These are phyloP conservation scores for Blumeriella jaapii DNA, from an alignment of 2,329 filamentous ascomycete species.

Conservation along the genomic window DNA sequence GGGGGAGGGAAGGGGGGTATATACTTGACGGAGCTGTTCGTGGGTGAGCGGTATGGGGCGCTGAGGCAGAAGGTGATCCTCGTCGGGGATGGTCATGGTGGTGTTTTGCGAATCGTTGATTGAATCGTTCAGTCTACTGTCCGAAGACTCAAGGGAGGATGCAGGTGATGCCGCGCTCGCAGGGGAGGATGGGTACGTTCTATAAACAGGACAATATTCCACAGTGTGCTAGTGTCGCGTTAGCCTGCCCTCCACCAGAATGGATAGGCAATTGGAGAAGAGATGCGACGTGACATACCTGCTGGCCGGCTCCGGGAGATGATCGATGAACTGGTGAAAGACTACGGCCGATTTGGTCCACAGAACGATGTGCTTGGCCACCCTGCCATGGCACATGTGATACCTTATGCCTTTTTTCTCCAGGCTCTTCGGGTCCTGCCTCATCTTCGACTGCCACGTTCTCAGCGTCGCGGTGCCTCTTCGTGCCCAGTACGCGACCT, in stretches of 20 bases:
- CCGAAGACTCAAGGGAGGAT: constrained; percentile 6
- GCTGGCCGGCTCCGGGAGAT: background rate
- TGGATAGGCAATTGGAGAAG: background rate
- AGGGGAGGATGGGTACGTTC: constrained; percentile 2
- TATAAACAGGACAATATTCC: background rate
- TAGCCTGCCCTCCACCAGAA: background rate
- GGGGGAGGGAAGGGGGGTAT: background rate
- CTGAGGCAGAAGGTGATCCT: background rate
- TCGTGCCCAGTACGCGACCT: background rate
- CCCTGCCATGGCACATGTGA: no score
- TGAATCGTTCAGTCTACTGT: constrained; percentile 7
- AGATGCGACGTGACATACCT: background rate
- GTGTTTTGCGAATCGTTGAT: constrained; percentile 21
- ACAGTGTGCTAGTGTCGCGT: background rate
- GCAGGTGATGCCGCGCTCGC: constrained; percentile 4
- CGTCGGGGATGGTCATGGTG: constrained; percentile 18
- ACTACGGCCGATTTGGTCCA: no score
- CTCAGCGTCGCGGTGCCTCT: background rate
- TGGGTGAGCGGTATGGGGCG: constrained; percentile 3
- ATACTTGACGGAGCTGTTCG: constrained; percentile 15
- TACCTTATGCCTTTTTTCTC: no score
- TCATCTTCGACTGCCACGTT: background rate
- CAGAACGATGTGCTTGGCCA: no score
- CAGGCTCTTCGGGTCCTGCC: background rate
- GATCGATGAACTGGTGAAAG: background rate